Percentiles rank a stretch among this genome's conserved stretches.
phyloP scores from a whole-genome alignment of 2,329 filamentous ascomycete species.

The Pseudopyrenochaeta lycopersici region DNA sequence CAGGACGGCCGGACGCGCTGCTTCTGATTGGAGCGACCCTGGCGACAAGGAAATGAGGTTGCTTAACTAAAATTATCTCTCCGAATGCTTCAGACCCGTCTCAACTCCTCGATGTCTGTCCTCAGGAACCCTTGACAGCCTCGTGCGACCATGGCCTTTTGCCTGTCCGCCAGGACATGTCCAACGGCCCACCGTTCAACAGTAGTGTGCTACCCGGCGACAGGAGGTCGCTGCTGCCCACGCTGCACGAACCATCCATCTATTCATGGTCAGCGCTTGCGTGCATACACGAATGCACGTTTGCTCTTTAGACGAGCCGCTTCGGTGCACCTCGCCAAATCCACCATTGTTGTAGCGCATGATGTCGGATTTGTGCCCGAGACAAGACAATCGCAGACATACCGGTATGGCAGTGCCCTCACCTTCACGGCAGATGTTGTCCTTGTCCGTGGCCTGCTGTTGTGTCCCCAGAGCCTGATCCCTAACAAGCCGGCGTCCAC shows the following conservation, averaged over 20 bases:
- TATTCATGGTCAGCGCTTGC: slow-evolving; percentile 17
- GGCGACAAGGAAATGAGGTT: slow-evolving; percentile 38
- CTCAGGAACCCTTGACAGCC: slow-evolving; percentile 14
- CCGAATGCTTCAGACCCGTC: slow-evolving; percentile 20
- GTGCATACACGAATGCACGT: slow-evolving; percentile 11
- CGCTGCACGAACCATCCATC: slow-evolving; percentile 14
- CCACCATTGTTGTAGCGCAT: slow-evolving; percentile 12
- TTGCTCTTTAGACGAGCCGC: slow-evolving; percentile 1
- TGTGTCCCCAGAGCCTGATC: neutral
- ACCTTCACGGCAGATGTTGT: neutral
- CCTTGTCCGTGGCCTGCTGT: neutral
- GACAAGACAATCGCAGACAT: slow-evolving; percentile 3
- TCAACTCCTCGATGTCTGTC: slow-evolving; percentile 14
- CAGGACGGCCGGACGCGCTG: slow-evolving; percentile 15
- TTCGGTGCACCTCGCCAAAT: slow-evolving; percentile 2
- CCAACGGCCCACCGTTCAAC: slow-evolving; percentile 2
- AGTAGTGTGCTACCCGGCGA: slow-evolving; percentile 9
- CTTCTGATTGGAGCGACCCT: slow-evolving; percentile 34
- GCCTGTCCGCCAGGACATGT: slow-evolving; percentile 4
- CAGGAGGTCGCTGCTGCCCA: slow-evolving; percentile 15
- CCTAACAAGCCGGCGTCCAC: neutral
- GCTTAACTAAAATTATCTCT: slow-evolving; percentile 40
- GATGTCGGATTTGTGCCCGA: slow-evolving; percentile 5
- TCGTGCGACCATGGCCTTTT: slow-evolving; percentile 3
- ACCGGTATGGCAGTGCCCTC: slow-evolving; percentile 1